Evolutionary conservation across 2,329 filamentous ascomycete species (phyloP), one percentile per base, ranked within the genome.

Genomic region (Aspergillus sp.): DNA sequence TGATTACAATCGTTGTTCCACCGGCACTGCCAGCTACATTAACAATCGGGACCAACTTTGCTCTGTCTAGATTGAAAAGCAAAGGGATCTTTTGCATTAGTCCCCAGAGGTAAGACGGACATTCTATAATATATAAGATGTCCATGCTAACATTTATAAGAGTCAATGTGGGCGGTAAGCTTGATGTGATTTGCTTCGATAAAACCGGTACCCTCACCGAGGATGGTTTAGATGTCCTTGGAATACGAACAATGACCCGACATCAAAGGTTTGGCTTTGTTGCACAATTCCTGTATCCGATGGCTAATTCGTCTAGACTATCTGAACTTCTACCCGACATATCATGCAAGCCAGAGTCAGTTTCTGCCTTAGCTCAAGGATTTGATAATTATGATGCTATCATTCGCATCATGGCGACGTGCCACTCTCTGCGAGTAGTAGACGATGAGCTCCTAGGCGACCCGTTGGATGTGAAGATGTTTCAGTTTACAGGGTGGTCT

Each of bases 121-220:
- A 6, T 9, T 1, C 17, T 46, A 31, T 31, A 31, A 31, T 45
- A 39, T 19, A 12, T 15, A 6, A 33, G 17, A 51, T 52, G 39
- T 19, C 7, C 57, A 6, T 45, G 40, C 57, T 59, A 53, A 64
- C 48, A 56, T 19, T 5, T 44, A 27, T 33, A 41, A 79, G 95
- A 67, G 93, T 99, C 56, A 99, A 98, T 68, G 92, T 99, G 6
- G 95, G 90, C 15, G 95, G 96, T 50, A 98, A 98, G 74, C 79
- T 99, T 4, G 95, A 99, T 70, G 86, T 98, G 11, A 90, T 99
- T 77, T 97, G 93, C 75, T 99, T 99, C 64, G 95, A 99, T 77
- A 99, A 99, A 77, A 99, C 95, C 0, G 95, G 95, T n/a, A 99
- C 95, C 0, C 79, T 99, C 54, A 99, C 95, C 0, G 95, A 98